Percentiles rank a stretch among this genome's conserved stretches.
Conservation (phyloP, 1,284 basidiomycete genomes). For the Thelephora terrestris region DNA sequence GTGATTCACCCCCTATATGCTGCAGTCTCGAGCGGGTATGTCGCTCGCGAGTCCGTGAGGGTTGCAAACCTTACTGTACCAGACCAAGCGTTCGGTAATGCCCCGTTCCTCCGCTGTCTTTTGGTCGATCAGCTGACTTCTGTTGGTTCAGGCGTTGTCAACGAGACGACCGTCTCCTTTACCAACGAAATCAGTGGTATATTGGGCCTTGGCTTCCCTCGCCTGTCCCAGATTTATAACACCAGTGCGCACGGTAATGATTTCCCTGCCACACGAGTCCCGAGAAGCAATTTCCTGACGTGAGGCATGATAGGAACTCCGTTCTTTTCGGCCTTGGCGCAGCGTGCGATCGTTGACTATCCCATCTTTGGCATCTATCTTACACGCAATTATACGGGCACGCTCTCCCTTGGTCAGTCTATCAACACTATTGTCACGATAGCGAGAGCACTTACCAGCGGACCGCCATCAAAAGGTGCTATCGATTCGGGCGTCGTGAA, state of each 20-base stretch:
- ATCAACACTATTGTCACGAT: neutral
- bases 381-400: constrained; percentile 46
- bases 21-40: constrained; percentile 39
- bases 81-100: constrained; percentile 57
- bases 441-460: neutral
- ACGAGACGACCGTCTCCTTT: constrained; percentile 50
- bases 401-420: constrained; percentile 48
- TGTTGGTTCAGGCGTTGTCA: constrained; percentile 39
- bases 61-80: constrained; percentile 47
- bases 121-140: neutral
- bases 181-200: constrained; percentile 57
- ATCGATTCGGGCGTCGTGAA: constrained; percentile 58
- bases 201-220: constrained; percentile 63
- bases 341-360: constrained; percentile 56
- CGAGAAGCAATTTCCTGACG: constrained; percentile 1
- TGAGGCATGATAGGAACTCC: constrained; percentile 42
- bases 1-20: constrained; percentile 2
- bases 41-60: constrained; percentile 52
- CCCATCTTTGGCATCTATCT: constrained; percentile 65
- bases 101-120: neutral
- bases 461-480: constrained; percentile 55
- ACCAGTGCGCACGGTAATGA: constrained; percentile 41
- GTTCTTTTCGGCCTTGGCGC: constrained; percentile 50
- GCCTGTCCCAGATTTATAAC: constrained; percentile 50
- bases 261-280: neutral